These are phyloP conservation scores for Komagataella mondaviorum DNA, from an alignment of 805 yeast species.

Conservation along the genomic window DNA sequence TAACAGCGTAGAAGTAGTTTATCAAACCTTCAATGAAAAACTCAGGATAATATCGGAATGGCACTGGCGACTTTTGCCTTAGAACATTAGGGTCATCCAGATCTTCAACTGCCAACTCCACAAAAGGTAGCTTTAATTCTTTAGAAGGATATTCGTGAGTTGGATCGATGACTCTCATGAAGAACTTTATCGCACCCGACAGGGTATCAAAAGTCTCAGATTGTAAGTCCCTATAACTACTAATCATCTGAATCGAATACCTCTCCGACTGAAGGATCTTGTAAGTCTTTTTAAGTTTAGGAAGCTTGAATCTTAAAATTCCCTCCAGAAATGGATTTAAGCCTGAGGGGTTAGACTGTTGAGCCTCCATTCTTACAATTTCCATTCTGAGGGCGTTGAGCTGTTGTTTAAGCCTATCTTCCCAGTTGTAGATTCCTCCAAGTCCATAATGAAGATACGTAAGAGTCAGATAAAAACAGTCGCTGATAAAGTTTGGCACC, in stretches of 20 bases:
- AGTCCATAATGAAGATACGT: conserved; percentile 81
- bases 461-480: conserved; percentile 69
- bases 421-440: conserved; percentile 57
- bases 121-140: conserved; percentile 39
- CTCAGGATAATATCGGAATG: conserved; percentile 81
- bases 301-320: conserved; percentile 13
- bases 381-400: conserved; percentile 25
- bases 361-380: conserved; percentile 16
- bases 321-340: conserved; percentile 16
- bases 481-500: conserved; percentile 69
- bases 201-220: conserved; percentile 63
- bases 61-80: conserved; percentile 51
- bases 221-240: conserved; percentile 43
- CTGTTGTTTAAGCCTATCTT: conserved; percentile 44
- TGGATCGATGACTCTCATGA: conserved; percentile 65
- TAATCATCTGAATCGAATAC: conserved; percentile 50
- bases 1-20: conserved; percentile 31
- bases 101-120: conserved; percentile 48
- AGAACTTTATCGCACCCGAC: conserved; percentile 61
- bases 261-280: conserved; percentile 26
- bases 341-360: conserved; percentile 8
- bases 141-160: conserved; percentile 43
- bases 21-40: conserved; percentile 72
- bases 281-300: conserved; percentile 19
- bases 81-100: conserved; percentile 66